phyloP scores from a whole-genome alignment of 768 basidiomycete genomes.

The Amanita fuliginea region DNA sequence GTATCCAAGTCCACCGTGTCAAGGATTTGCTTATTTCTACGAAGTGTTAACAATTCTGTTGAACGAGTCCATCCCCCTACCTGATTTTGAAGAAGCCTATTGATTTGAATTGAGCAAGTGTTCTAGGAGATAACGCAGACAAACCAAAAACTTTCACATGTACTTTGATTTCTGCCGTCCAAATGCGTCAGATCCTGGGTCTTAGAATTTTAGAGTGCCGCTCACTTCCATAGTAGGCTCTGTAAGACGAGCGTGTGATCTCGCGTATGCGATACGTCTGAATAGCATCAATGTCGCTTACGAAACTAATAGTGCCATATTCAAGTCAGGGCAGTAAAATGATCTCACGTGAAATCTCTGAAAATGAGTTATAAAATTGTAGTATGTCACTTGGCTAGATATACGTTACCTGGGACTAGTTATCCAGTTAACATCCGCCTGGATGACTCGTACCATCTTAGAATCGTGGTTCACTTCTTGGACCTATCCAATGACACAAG shows the following conservation, averaged over 20 bases:
- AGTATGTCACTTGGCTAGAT: not conserved
- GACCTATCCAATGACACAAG: conserved; percentile 29
- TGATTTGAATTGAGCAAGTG: not conserved
- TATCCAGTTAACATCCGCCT: conserved; percentile 76
- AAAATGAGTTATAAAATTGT: not conserved
- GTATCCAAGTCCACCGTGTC: conserved; percentile 73
- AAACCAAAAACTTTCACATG: conserved; percentile 66
- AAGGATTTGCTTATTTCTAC: conserved; percentile 51
- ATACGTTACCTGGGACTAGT: conserved; percentile 52
- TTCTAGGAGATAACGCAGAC: conserved; percentile 11
- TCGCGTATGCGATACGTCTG: conserved; percentile 67
- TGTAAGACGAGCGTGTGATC: conserved; percentile 26
- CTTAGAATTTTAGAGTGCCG: conserved; percentile 6
- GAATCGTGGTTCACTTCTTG: conserved; percentile 74
- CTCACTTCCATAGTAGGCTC: conserved; percentile 67
- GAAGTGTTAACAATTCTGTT: not conserved
- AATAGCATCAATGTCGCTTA: conserved; percentile 65
- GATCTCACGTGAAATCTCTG: conserved; percentile 66
- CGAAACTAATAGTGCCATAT: not conserved
- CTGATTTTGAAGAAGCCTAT: conserved; percentile 75
- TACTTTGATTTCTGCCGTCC: conserved; percentile 43
- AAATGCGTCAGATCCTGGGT: not conserved
- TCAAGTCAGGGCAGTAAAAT: not conserved
- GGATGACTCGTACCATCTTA: conserved; percentile 56
- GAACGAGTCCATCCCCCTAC: conserved; percentile 18